Evolutionary conservation across 1,284 basidiomycete species (phyloP), one percentile per base, ranked within the genome.

Genomic region (Neonothopanus nambi): DNA sequence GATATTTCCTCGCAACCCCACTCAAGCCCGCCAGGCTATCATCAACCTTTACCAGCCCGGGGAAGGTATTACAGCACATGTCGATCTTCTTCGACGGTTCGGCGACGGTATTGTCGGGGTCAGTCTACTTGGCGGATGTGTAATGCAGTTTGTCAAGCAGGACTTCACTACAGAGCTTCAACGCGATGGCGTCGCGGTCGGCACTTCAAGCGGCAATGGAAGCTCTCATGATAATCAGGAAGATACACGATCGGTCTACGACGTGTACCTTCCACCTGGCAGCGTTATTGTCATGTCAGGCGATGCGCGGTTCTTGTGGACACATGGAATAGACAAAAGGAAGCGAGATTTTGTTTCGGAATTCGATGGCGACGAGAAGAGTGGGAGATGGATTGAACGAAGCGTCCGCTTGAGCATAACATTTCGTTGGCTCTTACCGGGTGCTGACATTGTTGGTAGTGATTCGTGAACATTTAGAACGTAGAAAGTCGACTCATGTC

Each of bases 81-180:
- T 93, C 41, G 91, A 93, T 64, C 73, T 93, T 35, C 74, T 90
- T 7, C 73, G 76, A 39, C 80, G 91, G 17, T 93, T 86, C 62
- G 88, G 80, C 12, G 89, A 93, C 63, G 89, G 88, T 2, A 92
- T 93, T 57, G 77, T 93, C 33, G 89, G 88, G 11, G 78, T 93
- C 54, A 91, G 87, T 61, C 70, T 93, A 30, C 79, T 82, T 15
- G 84, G 84, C 42, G 81, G 84, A 13, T 89, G 83, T 45, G 84
- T 83, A 11, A 93, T 93, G 89, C 76, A 78, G 30, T 91, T 93
- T 59, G 72, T 52, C 43, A 47, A 38, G n/a, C 59, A 28, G 21
- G 55, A 54, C 39, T 45, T 15, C 17, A 47, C 46, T 15, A 38
- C 26, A 11, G 39, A 44, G 37, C 48, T 55, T 28, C 40, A 35